Percentiles rank a stretch among this genome's conserved stretches.
Evolutionary conservation across 2,329 filamentous ascomycete genomes (phyloP).

Genomic region (Fusarium ambrosium): DNA sequence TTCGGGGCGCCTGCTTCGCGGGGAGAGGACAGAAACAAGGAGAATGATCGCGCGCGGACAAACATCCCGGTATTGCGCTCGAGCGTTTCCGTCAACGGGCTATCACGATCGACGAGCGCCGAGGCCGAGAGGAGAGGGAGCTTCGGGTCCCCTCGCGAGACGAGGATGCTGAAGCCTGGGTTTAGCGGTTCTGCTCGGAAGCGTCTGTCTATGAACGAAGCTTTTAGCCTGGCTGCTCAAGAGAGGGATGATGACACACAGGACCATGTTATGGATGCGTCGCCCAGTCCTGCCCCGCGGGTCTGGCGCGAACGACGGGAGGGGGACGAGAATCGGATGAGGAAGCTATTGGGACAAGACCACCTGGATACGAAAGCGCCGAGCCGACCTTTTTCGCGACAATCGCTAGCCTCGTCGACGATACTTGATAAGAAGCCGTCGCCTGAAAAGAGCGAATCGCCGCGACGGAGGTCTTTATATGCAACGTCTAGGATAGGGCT

Average conservation of each 20-base stretch:
- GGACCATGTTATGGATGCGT: conserved; percentile 56
- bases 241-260: conserved; percentile 47
- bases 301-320: conserved; percentile 55
- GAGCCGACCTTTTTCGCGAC: conserved; percentile 40
- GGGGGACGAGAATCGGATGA: conserved; percentile 50
- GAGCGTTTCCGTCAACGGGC: conserved; percentile 28
- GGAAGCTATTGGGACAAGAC: conserved; percentile 47
- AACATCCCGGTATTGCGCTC: conserved; percentile 26
- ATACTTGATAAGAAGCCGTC: conserved; percentile 36
- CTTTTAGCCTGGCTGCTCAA: conserved; percentile 53
- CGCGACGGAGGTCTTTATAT: conserved; percentile 40
- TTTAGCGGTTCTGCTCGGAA: conserved; percentile 49
- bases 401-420: conserved; percentile 40
- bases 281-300: conserved; percentile 66
- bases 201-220: conserved; percentile 59
- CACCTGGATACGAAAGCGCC: conserved; percentile 50
- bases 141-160: conserved; percentile 47
- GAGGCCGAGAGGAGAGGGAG: conserved; percentile 43
- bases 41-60: conserved; percentile 33
- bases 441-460: conserved; percentile 36
- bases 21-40: conserved; percentile 42
- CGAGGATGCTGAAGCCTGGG: conserved; percentile 53
- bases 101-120: conserved; percentile 45
- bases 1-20: conserved; percentile 49
- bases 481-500: conserved; percentile 44